Conservation (phyloP, 2,329 filamentous ascomycete genomes). For the Ophiostoma montium region DNA sequence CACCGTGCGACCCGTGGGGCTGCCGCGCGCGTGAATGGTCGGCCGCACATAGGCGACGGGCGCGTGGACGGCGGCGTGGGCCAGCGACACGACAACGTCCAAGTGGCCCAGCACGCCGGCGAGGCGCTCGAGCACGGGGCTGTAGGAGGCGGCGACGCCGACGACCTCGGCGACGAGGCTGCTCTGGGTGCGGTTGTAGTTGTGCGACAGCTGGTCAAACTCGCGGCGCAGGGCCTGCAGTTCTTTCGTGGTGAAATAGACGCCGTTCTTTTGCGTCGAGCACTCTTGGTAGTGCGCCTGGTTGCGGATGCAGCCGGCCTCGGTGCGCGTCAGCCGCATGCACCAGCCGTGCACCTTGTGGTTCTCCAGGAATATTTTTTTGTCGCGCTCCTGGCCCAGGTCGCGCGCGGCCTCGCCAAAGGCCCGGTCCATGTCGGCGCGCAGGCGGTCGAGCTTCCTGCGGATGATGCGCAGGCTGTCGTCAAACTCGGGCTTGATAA, state of each 20-base stretch:
- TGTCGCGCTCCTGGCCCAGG: conserved; percentile 83
- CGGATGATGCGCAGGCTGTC: conserved; percentile 76
- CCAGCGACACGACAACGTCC: conserved; percentile 88
- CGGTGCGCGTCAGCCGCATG: conserved; percentile 80
- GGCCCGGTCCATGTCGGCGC: conserved; percentile 69
- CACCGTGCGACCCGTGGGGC: conserved; percentile 61
- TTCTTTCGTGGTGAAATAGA: conserved; percentile 85
- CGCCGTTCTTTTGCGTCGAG: conserved; percentile 96
- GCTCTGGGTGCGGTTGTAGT: conserved; percentile 88
- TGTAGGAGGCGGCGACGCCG: conserved; percentile 84
- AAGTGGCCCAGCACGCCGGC: conserved; percentile 82
- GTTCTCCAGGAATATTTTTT: conserved; percentile 96
- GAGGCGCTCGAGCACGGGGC: conserved; percentile 77
- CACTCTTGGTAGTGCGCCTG: conserved; percentile 85
- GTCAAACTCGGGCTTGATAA: conserved; percentile 98
- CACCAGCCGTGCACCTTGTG: conserved; percentile 95
- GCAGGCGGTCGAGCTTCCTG: conserved; percentile 76
- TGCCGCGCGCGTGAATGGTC: conserved; percentile 75
- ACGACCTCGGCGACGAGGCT: conserved; percentile 89
- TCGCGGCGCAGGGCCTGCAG: conserved; percentile 73
- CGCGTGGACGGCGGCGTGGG: conserved; percentile 85
- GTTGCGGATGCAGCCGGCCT: conserved; percentile 86
- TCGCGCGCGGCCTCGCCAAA: conserved; percentile 65
- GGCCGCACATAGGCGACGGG: conserved; percentile 85
- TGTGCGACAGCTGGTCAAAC: conserved; percentile 84